phyloP scores from a whole-genome alignment of 2,329 filamentous ascomycete species.

The Venturia pyrina region DNA sequence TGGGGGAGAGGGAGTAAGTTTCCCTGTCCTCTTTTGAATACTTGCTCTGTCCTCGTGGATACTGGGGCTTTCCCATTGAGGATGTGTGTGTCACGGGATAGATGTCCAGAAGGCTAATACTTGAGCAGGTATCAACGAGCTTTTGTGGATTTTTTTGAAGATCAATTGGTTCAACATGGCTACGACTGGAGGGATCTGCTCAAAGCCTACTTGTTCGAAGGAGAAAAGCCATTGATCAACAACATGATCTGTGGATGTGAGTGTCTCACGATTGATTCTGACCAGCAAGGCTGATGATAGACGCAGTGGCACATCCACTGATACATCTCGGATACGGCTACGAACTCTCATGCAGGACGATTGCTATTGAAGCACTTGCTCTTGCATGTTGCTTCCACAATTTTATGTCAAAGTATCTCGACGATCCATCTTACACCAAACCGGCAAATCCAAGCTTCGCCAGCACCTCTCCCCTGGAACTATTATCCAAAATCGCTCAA shows the following conservation, averaged over 20 bases:
- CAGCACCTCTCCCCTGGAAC: constrained; percentile 54
- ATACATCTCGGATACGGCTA: constrained; percentile 93
- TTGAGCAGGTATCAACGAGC: constrained; percentile 65
- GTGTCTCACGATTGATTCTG: constrained; percentile 23
- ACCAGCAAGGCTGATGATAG: constrained; percentile 7
- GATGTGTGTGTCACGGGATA: not conserved
- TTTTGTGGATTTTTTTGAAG: constrained; percentile 92
- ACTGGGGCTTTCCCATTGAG: not conserved
- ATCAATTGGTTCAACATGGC: constrained; percentile 63
- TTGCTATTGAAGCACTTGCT: constrained; percentile 80
- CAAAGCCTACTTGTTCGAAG: constrained; percentile 63
- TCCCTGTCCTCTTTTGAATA: not conserved
- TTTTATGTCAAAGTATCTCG: constrained; percentile 51
- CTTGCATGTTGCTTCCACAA: constrained; percentile 53
- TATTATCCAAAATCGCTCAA: constrained; percentile 57
- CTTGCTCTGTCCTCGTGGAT: not conserved
- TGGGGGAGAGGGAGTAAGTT: constrained; percentile 59
- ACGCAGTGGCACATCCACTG: constrained; percentile 73
- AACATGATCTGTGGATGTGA: constrained; percentile 68
- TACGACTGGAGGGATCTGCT: constrained; percentile 82
- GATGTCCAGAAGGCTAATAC: not conserved
- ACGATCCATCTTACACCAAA: constrained; percentile 60
- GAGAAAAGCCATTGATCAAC: constrained; percentile 69
- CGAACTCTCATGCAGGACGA: constrained; percentile 73
- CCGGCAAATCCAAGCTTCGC: constrained; percentile 23